A percentile compares a stretch with the other conserved stretches of the same genome.
These are phyloP conservation scores for Kwoniella dejecticola DNA, from an alignment of 768 basidiomycete species.

Conservation along the genomic window DNA sequence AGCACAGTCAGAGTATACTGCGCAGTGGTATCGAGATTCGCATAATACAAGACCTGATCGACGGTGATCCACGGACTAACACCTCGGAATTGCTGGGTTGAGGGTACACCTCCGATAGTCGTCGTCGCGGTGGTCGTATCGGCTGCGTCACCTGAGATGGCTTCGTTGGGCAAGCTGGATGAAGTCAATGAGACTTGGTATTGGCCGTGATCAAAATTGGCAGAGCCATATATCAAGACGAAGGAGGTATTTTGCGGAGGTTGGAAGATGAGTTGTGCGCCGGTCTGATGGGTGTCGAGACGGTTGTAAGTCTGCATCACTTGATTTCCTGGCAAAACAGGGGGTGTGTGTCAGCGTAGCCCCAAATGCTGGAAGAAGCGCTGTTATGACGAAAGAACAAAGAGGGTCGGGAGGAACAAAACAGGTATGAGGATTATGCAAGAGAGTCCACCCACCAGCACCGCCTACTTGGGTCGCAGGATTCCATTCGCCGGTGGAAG, in stretches of 20 bases:
- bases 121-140: conserved; percentile 1
- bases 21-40: conserved; percentile 2
- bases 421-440: too few relatives aligned
- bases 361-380: too few relatives aligned
- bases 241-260: conserved; percentile 10
- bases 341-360: too few relatives aligned
- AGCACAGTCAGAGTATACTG: conserved; percentile 15
- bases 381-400: too few relatives aligned
- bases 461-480: neutral
- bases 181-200: neutral
- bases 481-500: conserved; percentile 11
- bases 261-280: conserved; percentile 2
- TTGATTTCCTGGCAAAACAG: neutral
- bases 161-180: neutral
- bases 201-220: conserved; percentile 14
- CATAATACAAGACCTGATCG: conserved; percentile 23
- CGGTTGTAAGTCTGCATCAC: conserved; percentile 5
- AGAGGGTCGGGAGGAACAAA: too few relatives aligned
- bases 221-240: conserved; percentile 11
- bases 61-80: conserved; percentile 2
- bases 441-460: conserved; percentile 6
- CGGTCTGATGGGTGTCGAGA: conserved; percentile 3
- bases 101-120: neutral
- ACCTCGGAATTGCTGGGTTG: conserved; percentile 7
- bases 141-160: neutral